Base-by-base conservation (phyloP, 2,329 filamentous ascomycete species). In the Calonectria ilicicola region DNA sequence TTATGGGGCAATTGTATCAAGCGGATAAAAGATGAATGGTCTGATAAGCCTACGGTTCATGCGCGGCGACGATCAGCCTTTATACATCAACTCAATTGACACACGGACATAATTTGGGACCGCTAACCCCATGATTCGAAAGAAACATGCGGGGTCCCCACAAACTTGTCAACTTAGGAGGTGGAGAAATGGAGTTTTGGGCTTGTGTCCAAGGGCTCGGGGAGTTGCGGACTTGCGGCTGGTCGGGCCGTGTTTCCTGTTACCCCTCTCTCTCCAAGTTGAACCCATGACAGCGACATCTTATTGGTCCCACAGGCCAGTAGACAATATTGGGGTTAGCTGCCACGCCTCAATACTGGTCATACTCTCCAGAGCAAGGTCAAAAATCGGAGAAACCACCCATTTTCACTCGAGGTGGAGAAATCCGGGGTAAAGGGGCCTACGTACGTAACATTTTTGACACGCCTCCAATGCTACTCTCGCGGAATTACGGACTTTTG, bases 91-190 rank as follows among this genome's bases (percentile, higher is more conserved):
- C 19, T 29, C 23, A 46, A 19, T 6, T 46, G 17, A 53, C n/a
- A 40, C 38, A 44, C 64, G 38, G 64, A 23, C 53, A 17, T 46
- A 9, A 21, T 21, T 56, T 23, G 40, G 21, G 23, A 17, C 49
- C n/a, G 38, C 38, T 19, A 44, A 44, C 64, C 49, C 49, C 64
- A 35, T 40, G 29, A 5, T 29, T 35, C 44, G 17, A 21, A 6
- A 10, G 5, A 44, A 35, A n/a, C 23, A 66, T 53, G 64, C 64
- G 64, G 64, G 64, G 64, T 23, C 47, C 38, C 63, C 63, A 66
- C 35, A 29, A 42, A 42, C 32, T 32, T 21, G 21, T 21, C 40
- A 29, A 9, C 7, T 63, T 1, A 26, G 40, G 40, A 17, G 58
- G 5, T 23, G 40, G 32, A 32, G 32, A 21, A 42, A 23, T 38